Evolutionary conservation across 305 asterid genomes (phyloP).

Genomic region (Lippia alba): DNA sequence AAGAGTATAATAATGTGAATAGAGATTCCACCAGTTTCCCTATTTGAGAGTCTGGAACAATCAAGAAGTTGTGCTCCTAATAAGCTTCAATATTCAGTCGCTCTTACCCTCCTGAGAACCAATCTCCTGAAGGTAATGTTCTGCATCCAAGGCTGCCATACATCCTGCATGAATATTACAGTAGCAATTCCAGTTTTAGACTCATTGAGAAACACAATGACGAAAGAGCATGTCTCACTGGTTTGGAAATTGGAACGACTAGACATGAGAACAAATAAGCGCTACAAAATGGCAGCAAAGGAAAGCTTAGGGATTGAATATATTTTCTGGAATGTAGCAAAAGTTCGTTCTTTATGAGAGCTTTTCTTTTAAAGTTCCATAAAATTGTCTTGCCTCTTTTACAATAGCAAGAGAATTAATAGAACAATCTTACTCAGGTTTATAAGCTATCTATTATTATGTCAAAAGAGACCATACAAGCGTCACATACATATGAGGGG

Average conservation of each 20-base stretch:
- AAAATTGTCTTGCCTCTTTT: conserved; percentile 1
- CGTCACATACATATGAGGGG: too few relatives aligned
- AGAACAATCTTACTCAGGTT: not conserved
- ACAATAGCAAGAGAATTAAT: not conserved
- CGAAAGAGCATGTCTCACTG: conserved; percentile 9
- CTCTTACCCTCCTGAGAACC: conserved; percentile 94
- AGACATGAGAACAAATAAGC: conserved; percentile 14
- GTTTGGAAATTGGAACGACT: not conserved
- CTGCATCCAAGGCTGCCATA: conserved; percentile 99
- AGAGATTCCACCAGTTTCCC: conserved; percentile 9
- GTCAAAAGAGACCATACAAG: not conserved
- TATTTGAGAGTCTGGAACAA: conserved; percentile 29
- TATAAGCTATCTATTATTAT: not conserved
- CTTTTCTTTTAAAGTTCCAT: not conserved
- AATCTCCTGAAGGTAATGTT: conserved; percentile 90
- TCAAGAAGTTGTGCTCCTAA: conserved; percentile 35
- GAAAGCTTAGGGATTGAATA: not conserved
- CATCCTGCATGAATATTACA: conserved; percentile 63
- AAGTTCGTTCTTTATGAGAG: conserved; percentile 13
- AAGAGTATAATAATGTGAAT: conserved; percentile 9
- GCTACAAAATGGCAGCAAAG: conserved; percentile 7
- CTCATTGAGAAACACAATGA: conserved; percentile 5
- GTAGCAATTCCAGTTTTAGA: conserved; percentile 23
- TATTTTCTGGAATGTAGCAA: not conserved
- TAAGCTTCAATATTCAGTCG: conserved; percentile 59